Evolutionary conservation across 495 filamentous ascomycete species (phyloP).

Genomic region (Aspergillus baeticus): DNA sequence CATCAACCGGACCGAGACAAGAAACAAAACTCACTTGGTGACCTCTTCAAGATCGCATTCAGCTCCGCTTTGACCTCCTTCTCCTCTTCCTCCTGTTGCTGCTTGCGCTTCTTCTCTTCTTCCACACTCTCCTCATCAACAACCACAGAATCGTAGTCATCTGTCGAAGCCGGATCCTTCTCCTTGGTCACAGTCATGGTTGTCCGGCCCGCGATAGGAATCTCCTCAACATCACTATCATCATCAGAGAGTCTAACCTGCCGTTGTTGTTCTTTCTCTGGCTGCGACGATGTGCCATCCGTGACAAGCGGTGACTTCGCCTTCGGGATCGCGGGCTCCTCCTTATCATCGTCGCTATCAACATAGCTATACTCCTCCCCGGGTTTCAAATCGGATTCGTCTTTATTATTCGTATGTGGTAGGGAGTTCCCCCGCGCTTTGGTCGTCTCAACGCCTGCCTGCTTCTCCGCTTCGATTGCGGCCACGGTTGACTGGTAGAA

Average conservation of each 20-base stretch:
- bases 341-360: slow-evolving; percentile 47
- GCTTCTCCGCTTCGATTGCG: slow-evolving; percentile 43
- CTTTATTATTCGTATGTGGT: slow-evolving; percentile 32
- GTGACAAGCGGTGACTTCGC: background rate
- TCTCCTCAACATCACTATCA: slow-evolving; percentile 39
- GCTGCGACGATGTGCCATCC: background rate
- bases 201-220: slow-evolving; percentile 66
- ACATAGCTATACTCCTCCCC: slow-evolving; percentile 27
- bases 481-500: slow-evolving; percentile 51
- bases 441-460: slow-evolving; percentile 24
- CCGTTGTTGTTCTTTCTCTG: background rate
- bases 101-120: slow-evolving; percentile 14
- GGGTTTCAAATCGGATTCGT: slow-evolving; percentile 32
- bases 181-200: slow-evolving; percentile 51
- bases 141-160: background rate
- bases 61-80: slow-evolving; percentile 56
- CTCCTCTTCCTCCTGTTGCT: slow-evolving; percentile 25
- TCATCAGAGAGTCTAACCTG: slow-evolving; percentile 15
- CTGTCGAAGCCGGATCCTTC: slow-evolving; percentile 32
- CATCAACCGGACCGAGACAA: background rate
- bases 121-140: slow-evolving; percentile 7
- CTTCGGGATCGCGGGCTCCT: slow-evolving; percentile 39
- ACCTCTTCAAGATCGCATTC: slow-evolving; percentile 73
- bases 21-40: slow-evolving; percentile 62
- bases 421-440: slow-evolving; percentile 38